These are phyloP conservation scores for Cyclotella choctawhatcheeana DNA, from an alignment of 108 stramenopile species.

Conservation along the genomic window DNA sequence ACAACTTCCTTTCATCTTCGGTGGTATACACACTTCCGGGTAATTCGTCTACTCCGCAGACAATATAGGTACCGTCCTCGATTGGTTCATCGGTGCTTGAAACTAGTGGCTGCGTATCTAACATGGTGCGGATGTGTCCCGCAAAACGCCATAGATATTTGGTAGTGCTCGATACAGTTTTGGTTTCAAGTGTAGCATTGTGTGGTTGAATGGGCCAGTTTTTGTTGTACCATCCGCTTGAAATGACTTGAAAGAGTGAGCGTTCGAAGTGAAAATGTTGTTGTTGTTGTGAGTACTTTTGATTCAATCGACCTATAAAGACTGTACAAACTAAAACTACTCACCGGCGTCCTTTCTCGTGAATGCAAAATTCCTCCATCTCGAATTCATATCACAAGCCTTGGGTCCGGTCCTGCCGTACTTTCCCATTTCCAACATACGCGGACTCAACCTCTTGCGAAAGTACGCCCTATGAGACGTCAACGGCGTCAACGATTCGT, in stretches of 20 bases:
- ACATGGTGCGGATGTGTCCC: slow-evolving; percentile 30
- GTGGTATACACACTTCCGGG: slow-evolving; percentile 13
- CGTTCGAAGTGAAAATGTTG: no score
- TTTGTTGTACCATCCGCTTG: background rate
- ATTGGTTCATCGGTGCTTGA: background rate
- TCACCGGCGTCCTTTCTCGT: slow-evolving; percentile 24
- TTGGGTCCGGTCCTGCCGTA: slow-evolving; percentile 29
- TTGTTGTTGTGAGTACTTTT: no score
- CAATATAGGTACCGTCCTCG: slow-evolving; percentile 10
- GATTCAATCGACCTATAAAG: no score
- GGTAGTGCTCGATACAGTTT: background rate
- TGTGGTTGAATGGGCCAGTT: slow-evolving; percentile 17
- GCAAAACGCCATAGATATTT: slow-evolving; percentile 19
- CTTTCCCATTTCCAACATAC: slow-evolving; percentile 27
- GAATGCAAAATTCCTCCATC: slow-evolving; percentile 47
- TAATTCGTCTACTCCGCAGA: slow-evolving; percentile 15
- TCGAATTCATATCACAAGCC: slow-evolving; percentile 24
- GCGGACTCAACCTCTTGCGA: slow-evolving; percentile 39
- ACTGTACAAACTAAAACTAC: background rate
- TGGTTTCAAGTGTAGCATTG: slow-evolving; percentile 19
- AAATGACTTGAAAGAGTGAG: background rate
- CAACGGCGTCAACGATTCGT: slow-evolving; percentile 1
- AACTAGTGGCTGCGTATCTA: slow-evolving; percentile 10
- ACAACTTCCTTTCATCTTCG: slow-evolving; percentile 10
- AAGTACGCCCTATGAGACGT: slow-evolving; percentile 40